Base-by-base conservation (phyloP, 306 rosid species). In the Abrus precatorius region DNA sequence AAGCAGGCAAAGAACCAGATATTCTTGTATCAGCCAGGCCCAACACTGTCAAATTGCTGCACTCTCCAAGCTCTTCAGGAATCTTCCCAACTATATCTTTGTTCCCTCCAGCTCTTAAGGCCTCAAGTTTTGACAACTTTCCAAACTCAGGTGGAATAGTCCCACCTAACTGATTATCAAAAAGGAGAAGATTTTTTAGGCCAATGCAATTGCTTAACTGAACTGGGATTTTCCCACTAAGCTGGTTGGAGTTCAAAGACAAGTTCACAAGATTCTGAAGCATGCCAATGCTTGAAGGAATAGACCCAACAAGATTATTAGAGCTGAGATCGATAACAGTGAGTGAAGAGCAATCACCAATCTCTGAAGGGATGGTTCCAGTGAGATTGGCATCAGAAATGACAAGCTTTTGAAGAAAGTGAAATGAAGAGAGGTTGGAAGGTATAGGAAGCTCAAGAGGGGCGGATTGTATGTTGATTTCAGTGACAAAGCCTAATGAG, bases 21-120 rank as follows among this genome's bases (percentile, higher is more conserved):
- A 95, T 73, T 55, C 89, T 60, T 20, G 96, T 93, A 78, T 95
- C 96, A 38, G 98, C 97, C 67, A 95, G 56, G 1, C 98, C 97
- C 79, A 95, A 78, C 61, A 90, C 88, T 14, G 89, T 91, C 85
- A 93, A 89, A 75, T 93, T 93, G 1, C 82, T 85, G 80, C 98
- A 95, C 65, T 85, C 82, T 67, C 96, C 98, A 36, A 95, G 54
- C 89, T 88, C 90, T 32, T 88, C 88, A 2, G 99, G 99, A 73
- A 95, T 93, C 54, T 77, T 86, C 48, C 99, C 98, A 4, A 34
- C 71, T 41, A 95, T 82, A 68, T 89, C 90, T 77, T 87, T 83
- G 86, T 95, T 95, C 72, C 99, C 99, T 9, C 99, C 98, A 1
- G 90, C 93, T 82, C 99, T 85, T 5, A 95, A 82, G 5, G 83